A percentile compares a stretch with the other conserved stretches of the same genome.
phyloP scores from a whole-genome alignment of 2,329 filamentous ascomycete genomes.

The Fonsecaea pedrosoi region DNA sequence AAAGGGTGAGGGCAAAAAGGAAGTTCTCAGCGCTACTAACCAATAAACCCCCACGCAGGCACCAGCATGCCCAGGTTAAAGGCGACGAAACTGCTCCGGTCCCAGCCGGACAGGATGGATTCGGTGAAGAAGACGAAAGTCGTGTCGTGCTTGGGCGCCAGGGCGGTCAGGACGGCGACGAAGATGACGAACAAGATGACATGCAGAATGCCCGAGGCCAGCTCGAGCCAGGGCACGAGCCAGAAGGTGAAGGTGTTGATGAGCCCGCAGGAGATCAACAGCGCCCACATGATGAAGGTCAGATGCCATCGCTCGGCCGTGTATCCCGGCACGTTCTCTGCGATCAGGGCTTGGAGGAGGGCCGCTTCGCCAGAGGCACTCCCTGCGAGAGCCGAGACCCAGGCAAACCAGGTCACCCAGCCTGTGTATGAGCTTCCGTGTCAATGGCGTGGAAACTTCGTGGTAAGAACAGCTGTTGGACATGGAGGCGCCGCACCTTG shows the following conservation, averaged over 20 bases:
- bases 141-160: conserved; percentile 45
- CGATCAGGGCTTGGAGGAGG: conserved; percentile 46
- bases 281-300: conserved; percentile 49
- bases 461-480: conserved; percentile 28
- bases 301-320: conserved; percentile 48
- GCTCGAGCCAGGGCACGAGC: conserved; percentile 51
- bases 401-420: conserved; percentile 54
- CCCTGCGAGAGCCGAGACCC: conserved; percentile 45
- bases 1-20: not conserved
- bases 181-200: conserved; percentile 49
- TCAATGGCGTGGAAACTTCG: not conserved
- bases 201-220: conserved; percentile 47
- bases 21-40: conserved; percentile 29
- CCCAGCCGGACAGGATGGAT: conserved; percentile 45
- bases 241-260: conserved; percentile 44
- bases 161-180: conserved; percentile 44
- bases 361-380: conserved; percentile 47
- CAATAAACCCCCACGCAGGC: conserved; percentile 45
- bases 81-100: conserved; percentile 43
- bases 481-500: conserved; percentile 35
- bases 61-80: conserved; percentile 50
- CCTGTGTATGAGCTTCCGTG: conserved; percentile 25
- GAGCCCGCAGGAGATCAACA: conserved; percentile 44
- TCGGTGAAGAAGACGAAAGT: conserved; percentile 45
- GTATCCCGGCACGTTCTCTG: conserved; percentile 46